Conservation (phyloP, 257 asterid genomes). For the Capsicum rhomboideum region DNA sequence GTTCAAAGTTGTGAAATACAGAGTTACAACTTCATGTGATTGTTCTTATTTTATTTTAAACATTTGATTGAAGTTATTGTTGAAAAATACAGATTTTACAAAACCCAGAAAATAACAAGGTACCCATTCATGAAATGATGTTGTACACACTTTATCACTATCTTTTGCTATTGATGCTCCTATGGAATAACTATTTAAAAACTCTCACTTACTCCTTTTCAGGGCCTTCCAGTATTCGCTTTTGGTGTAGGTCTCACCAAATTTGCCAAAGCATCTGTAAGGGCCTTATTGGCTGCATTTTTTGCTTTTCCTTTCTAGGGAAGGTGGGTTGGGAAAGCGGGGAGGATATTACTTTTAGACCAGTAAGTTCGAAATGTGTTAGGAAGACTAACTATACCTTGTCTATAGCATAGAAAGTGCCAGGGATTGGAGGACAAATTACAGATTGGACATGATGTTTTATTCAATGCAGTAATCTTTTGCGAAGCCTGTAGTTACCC, state of each 20-base stretch:
- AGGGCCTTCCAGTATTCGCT: conserved; percentile 64
- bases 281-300: not conserved
- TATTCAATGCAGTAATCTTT: not conserved
- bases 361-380: not conserved
- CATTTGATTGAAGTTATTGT: too few relatives aligned
- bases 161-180: not conserved
- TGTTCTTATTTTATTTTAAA: too few relatives aligned
- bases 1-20: too few relatives aligned
- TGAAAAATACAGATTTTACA: too few relatives aligned
- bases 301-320: too few relatives aligned
- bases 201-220: not conserved
- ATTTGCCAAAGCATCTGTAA: conserved; percentile 56
- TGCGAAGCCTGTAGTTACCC: not conserved
- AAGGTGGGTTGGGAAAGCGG: not conserved
- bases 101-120: too few relatives aligned
- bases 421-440: not conserved
- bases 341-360: not conserved
- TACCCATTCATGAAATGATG: not conserved
- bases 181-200: not conserved
- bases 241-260: conserved; percentile 58
- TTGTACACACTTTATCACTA: not conserved
- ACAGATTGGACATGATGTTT: not conserved
- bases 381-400: too few relatives aligned
- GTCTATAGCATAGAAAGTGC: too few relatives aligned
- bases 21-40: too few relatives aligned